phyloP scores from a whole-genome alignment of 345 rosid genomes.

The Dovyalis caffra region DNA sequence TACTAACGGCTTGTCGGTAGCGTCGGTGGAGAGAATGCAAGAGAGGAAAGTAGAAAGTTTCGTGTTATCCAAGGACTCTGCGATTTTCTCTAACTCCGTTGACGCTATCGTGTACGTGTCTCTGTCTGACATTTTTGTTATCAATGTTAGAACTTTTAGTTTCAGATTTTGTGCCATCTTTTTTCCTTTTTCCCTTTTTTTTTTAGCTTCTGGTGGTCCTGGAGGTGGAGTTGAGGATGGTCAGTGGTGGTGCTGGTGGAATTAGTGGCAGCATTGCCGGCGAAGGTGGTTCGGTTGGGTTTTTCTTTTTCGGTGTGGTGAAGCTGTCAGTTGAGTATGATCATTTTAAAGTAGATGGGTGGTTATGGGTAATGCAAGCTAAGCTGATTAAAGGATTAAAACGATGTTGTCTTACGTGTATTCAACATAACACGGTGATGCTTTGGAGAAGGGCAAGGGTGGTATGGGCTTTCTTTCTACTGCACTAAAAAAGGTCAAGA shows the following conservation, averaged over 20 bases:
- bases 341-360: slow-evolving; percentile 11
- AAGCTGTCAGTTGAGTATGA: not conserved
- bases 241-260: slow-evolving; percentile 23
- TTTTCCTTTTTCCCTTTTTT: no score
- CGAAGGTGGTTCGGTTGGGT: not conserved
- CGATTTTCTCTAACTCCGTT: slow-evolving; percentile 68
- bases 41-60: slow-evolving; percentile 63
- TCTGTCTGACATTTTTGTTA: slow-evolving; percentile 78
- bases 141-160: slow-evolving; percentile 48
- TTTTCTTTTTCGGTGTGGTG: not conserved
- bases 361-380: not conserved
- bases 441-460: not conserved
- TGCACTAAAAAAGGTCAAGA: not conserved
- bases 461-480: no score
- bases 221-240: not conserved
- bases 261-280: slow-evolving; percentile 28
- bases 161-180: slow-evolving; percentile 56
- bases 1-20: slow-evolving; percentile 65
- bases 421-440: not conserved
- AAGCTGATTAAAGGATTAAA: not conserved
- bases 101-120: slow-evolving; percentile 76
- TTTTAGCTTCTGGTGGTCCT: not conserved
- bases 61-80: slow-evolving; percentile 50
- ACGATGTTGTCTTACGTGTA: not conserved
- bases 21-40: slow-evolving; percentile 66